Base-by-base conservation (phyloP, 768 basidiomycete genomes). In the Lentinula sp. region DNA sequence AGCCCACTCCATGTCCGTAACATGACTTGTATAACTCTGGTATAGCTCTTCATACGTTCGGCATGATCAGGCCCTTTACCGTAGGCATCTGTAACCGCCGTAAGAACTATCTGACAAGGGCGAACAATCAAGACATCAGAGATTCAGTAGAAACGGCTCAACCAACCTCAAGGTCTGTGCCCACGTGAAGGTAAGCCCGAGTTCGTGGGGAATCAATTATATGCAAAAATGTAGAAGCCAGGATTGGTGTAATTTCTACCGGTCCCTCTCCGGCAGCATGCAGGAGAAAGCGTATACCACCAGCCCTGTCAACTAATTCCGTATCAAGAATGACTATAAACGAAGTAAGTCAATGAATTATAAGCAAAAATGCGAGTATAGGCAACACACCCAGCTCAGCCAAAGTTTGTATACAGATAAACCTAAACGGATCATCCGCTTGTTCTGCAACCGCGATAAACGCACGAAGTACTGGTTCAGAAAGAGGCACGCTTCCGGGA, bases 391-490 rank as follows among this genome's bases (percentile, higher is more conserved):
- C 76, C 55, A 98, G 91, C 77, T 98, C 97, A 0, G 91, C 82
- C 58, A 99, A 73, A 0, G 93, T 97, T 72, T 95, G 87, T 36
- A 98, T 80, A 50, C 88, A 91, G 53, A 93, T 84, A 1, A 82
- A 78, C 61, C 90, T 81, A 68, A 98, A 91, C 0, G 90, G 87
- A 67, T 98, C 97, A 65, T 98, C 97, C 9, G 84, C 79, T 61
- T 93, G 90, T 71, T 99, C 97, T 0, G 95, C 94, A 12, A 97
- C 85, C 8, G 95, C 92, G 43, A 98, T 85, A n/a, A 98, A 75
- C 10, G 93, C 91, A 36, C 97, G 85, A 76, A 98, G 84, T 55
- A 94, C 82, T 33, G 86, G 77, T 66, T 91, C 86, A 6, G 90
- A 87, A 54, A 94, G 70, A 12, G 86, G 86, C 4, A 89, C 81